These are phyloP conservation scores for Quercus lobata DNA, from an alignment of 331 rosid genomes.

Conservation along the genomic window DNA sequence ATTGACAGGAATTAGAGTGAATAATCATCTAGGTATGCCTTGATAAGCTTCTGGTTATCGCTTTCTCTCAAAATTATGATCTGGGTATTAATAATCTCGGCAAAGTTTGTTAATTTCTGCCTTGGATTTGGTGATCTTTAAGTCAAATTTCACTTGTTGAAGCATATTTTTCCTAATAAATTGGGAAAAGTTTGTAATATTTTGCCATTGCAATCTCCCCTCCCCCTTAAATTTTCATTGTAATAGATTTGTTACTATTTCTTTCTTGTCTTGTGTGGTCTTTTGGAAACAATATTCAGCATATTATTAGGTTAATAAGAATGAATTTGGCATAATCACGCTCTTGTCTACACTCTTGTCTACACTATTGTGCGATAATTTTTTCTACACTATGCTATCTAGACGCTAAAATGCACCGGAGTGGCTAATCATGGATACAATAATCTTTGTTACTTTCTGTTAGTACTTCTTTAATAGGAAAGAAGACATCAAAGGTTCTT, in stretches of 20 bases:
- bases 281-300: not conserved
- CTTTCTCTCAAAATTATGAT: slow-evolving; percentile 9
- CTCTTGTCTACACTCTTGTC: no score
- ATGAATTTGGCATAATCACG: not conserved
- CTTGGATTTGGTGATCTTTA: slow-evolving; percentile 1
- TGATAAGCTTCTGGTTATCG: not conserved
- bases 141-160: not conserved
- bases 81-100: not conserved
- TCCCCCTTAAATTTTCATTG: not conserved
- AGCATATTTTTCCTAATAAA: not conserved
- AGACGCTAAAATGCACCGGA: no score
- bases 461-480: not conserved
- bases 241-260: not conserved
- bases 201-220: not conserved
- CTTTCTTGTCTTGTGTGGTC: not conserved
- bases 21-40: not conserved
- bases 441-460: no score
- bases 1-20: not conserved
- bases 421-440: no score
- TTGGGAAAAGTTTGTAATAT: not conserved
- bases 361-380: not conserved
- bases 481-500: not conserved
- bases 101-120: not conserved
- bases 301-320: not conserved
- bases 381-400: not conserved